Conservation (phyloP, 176 grass and related monocot species). For the Musa acuminata region DNA sequence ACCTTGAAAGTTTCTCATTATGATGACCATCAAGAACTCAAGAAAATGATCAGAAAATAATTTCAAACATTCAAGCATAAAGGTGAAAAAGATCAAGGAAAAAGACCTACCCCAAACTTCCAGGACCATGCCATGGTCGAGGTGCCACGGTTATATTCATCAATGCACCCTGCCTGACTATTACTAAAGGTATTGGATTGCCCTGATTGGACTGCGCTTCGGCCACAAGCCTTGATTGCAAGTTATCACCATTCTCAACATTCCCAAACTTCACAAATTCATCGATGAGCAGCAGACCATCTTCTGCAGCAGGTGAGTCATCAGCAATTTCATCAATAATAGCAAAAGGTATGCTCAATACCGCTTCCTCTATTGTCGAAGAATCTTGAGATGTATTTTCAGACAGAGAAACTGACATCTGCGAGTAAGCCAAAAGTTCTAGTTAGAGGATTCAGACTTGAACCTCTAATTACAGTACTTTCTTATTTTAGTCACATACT, state of each 20-base stretch:
- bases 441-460: slow-evolving; percentile 10
- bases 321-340: slow-evolving; percentile 82
- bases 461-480: background rate
- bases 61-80: background rate
- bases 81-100: background rate
- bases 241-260: slow-evolving; percentile 53
- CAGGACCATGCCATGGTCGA: slow-evolving; percentile 72
- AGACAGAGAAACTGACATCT: slow-evolving; percentile 26
- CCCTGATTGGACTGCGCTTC: slow-evolving; percentile 61
- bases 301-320: slow-evolving; percentile 55
- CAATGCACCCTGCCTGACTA: slow-evolving; percentile 48
- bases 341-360: slow-evolving; percentile 64
- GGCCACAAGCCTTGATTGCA: slow-evolving; percentile 62
- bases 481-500: background rate
- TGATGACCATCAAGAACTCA: too few species aligned
- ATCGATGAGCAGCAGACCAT: slow-evolving; percentile 74
- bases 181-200: slow-evolving; percentile 36
- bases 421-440: slow-evolving; percentile 14
- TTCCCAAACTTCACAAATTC: slow-evolving; percentile 87
- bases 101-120: slow-evolving; percentile 58
- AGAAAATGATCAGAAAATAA: background rate
- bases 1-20: too few species aligned
- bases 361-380: slow-evolving; percentile 46
- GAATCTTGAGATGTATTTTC: slow-evolving; percentile 40
- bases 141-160: slow-evolving; percentile 64